A percentile compares a stretch with the other conserved stretches of the same genome.
phyloP scores from a whole-genome alignment of 1,284 basidiomycete genomes.

The Sanghuangporus weigelae region DNA sequence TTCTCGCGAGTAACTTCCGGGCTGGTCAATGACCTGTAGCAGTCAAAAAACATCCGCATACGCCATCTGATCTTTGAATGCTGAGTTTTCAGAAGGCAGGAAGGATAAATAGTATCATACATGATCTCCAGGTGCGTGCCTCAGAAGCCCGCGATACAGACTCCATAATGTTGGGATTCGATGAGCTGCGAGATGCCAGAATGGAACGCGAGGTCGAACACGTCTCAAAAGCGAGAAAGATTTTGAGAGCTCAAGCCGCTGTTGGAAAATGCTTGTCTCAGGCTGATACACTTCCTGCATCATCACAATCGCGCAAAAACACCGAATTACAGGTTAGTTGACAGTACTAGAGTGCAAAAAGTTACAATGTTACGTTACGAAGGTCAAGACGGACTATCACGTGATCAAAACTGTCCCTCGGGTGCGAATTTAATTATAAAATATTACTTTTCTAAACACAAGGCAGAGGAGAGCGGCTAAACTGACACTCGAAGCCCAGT shows the following conservation, averaged over 20 bases:
- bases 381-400: too few relatives aligned
- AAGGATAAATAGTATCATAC: conserved; percentile 34
- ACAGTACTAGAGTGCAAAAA: too few relatives aligned
- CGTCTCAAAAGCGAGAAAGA: conserved; percentile 48
- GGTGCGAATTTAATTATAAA: too few relatives aligned
- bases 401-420: too few relatives aligned
- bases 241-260: conserved; percentile 4
- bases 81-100: conserved; percentile 5
- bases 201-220: conserved; percentile 57
- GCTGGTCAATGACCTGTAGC: conserved; percentile 46
- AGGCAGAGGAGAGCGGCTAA: too few relatives aligned
- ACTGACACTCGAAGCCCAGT: too few relatives aligned
- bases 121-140: conserved; percentile 46
- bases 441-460: too few relatives aligned
- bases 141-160: conserved; percentile 67
- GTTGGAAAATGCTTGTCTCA: not conserved
- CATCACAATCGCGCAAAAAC: not conserved
- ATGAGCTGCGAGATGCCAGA: conserved; percentile 68
- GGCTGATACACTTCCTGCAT: conserved; percentile 1
- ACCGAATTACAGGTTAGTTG: too few relatives aligned
- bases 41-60: conserved; percentile 49
- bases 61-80: conserved; percentile 49
- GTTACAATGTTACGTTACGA: too few relatives aligned
- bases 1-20: conserved; percentile 38
- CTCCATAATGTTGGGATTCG: conserved; percentile 69